Conservation (phyloP, 352 stramenopile species). For the Pythium myriotylum region DNA sequence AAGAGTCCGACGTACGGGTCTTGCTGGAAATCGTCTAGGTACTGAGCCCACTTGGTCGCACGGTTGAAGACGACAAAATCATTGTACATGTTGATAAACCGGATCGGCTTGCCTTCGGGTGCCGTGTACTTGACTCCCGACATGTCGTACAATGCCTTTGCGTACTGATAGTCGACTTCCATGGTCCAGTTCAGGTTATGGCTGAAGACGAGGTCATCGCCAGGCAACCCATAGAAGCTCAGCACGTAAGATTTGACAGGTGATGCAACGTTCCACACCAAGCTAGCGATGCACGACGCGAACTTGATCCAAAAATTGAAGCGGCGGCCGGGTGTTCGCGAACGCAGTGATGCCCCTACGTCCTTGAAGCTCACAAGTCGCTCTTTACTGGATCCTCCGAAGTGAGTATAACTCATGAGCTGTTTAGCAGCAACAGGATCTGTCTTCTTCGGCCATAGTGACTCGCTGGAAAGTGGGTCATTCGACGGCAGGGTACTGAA, state of each 20-base stretch:
- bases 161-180: conserved; percentile 25
- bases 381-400: too few relatives aligned
- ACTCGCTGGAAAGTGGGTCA: too few relatives aligned
- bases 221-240: conserved; percentile 19
- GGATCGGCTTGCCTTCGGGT: conserved; percentile 14
- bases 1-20: conserved; percentile 21
- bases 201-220: conserved; percentile 24
- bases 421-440: not conserved
- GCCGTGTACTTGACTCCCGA: conserved; percentile 20
- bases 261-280: conserved; percentile 23
- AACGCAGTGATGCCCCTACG: not conserved
- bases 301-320: conserved; percentile 22
- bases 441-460: conserved; percentile 3
- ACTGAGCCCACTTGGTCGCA: conserved; percentile 12
- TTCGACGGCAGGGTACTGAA: too few relatives aligned
- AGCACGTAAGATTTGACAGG: conserved; percentile 23
- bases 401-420: too few relatives aligned
- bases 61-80: conserved; percentile 28
- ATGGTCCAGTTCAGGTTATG: conserved; percentile 24
- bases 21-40: conserved; percentile 24
- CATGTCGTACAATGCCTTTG: conserved; percentile 19
- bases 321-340: not conserved
- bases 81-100: conserved; percentile 30
- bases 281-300: not conserved
- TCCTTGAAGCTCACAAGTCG: conserved; percentile 6